Evolutionary conservation across 768 basidiomycete species (phyloP), one percentile per base, ranked within the genome.

Genomic region (Holtermannia corniformis): DNA sequence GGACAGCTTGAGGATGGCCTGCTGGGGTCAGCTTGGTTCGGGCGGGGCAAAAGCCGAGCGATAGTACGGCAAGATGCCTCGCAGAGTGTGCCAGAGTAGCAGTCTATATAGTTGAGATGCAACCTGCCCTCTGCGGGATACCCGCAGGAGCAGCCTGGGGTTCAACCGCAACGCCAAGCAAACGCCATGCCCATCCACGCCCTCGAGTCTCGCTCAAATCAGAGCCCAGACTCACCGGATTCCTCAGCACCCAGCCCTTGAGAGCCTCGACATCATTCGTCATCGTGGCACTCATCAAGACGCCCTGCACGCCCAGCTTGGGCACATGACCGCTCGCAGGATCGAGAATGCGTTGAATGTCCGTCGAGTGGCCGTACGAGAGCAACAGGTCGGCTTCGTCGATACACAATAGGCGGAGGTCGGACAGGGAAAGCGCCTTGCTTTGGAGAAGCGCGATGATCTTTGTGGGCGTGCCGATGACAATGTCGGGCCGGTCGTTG

Each of bases 371-470:
- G 2, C 95, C 95, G 68, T 97, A 99, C 0, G 92, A 96, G 19
- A 99, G 78, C 49, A 99, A 86, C 32, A 97, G 80, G 68, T 97
- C 95, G 21, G 95, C 95, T 74, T 99, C 95, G 68, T 99, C 95
- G 52, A 99, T 92, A 24, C 93, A 86, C 16, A 99, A 80, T 3
- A 86, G 85, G 44, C 89, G 86, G 25, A 97, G 74, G 0, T 79
- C 77, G 12, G 78, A 64, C 0, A 91, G 73, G 2, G 77, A 78
- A 5, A 97, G 75, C 0, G 81, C 75, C 73, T 86, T 86, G 13
- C 83, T 78, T 60, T 85, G 84, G 3, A 88, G 76, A 16, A 86
- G 75, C 3, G 78, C 74, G 3, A 90, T 71, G 10, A 79, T 79
- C 50, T 83, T 80, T 10, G 86, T 81, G 20, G 87, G 87, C 0